Base-by-base conservation (phyloP, 2,329 filamentous ascomycete genomes). In the Aureobasidium sp. region DNA sequence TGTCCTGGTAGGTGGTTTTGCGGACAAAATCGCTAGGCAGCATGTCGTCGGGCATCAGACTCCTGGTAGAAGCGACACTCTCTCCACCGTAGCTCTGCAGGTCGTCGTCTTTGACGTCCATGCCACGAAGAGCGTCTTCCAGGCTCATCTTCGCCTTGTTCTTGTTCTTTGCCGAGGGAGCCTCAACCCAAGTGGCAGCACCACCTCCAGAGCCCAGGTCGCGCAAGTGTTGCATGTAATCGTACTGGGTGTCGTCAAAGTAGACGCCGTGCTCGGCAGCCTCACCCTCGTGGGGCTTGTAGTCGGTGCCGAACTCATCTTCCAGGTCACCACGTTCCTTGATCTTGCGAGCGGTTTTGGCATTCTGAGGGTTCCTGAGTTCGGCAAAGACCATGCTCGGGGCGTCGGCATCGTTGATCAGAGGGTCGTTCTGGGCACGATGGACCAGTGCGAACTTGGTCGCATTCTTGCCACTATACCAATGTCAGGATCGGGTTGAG, bases 211-310 rank as follows among this genome's bases (percentile, higher is more conserved):
- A 70, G 3, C 79, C 90, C 45, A 99, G 77, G 68, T 97, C 94
- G 60, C 91, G 88, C 81, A 99, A 79, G 75, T 99, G 94, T 74
- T 99, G 94, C 94, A 99, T 99, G 77, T 99, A 99, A 75, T 99
- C 94, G 75, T 99, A 99, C 70, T 90, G 84, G 65, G 89, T 88
- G 75, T 99, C 94, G 74, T 99, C 95, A 74, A 82, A 99, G 79
- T 89, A 99, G 65, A 99, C 84, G 65, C 94, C 94, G 74, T 96
- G 85, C 72, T 89, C 89, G 66, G 95, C 94, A 9, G 95, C 94
- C 76, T 99, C 92, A 68, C 95, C 95, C 75, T 99, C 94, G 73
- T 99, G 97, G 60, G 84, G 82, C 67, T 92, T 86, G 65, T 96
- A 84, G 62, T 76, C 76, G 43, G 82, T 78, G 1, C 88, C 88